Conservation (phyloP, 352 stramenopile species). For the Ophiocytium majus region DNA sequence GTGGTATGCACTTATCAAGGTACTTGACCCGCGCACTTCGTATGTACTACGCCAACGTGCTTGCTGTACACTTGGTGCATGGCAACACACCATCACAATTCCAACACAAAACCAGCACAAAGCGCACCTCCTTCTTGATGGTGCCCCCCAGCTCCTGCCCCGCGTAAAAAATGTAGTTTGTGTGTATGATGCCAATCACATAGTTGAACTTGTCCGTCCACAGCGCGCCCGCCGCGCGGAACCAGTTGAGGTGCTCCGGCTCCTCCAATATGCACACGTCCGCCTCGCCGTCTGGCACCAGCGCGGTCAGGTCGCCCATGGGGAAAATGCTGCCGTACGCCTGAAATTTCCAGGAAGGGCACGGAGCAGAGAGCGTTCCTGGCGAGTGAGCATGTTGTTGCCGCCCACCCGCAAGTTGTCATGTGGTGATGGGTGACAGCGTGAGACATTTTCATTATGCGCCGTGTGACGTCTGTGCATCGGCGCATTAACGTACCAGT, state of each 20-base stretch:
- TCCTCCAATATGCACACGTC: slow-evolving; percentile 73
- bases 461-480: too few relatives aligned
- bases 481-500: too few relatives aligned
- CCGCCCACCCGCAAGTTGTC: too few relatives aligned
- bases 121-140: slow-evolving; percentile 31
- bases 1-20: too few relatives aligned
- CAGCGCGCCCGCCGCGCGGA: slow-evolving; percentile 41
- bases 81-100: too few relatives aligned
- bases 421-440: too few relatives aligned
- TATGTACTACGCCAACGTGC: too few relatives aligned
- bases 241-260: slow-evolving; percentile 77
- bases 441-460: too few relatives aligned
- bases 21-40: too few relatives aligned
- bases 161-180: slow-evolving; percentile 51
- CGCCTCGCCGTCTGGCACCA: slow-evolving; percentile 58
- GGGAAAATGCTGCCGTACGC: slow-evolving; percentile 56
- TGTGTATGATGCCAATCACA: slow-evolving; percentile 54
- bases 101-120: too few relatives aligned
- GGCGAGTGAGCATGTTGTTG: too few relatives aligned
- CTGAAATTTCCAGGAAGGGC: not conserved
- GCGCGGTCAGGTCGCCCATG: slow-evolving; percentile 53
- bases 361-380: not conserved
- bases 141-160: slow-evolving; percentile 20
- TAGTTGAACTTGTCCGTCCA: slow-evolving; percentile 53
- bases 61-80: too few relatives aligned